Evolutionary conservation across 768 basidiomycete genomes (phyloP).

Genomic region (Scleroderma bovista): DNA sequence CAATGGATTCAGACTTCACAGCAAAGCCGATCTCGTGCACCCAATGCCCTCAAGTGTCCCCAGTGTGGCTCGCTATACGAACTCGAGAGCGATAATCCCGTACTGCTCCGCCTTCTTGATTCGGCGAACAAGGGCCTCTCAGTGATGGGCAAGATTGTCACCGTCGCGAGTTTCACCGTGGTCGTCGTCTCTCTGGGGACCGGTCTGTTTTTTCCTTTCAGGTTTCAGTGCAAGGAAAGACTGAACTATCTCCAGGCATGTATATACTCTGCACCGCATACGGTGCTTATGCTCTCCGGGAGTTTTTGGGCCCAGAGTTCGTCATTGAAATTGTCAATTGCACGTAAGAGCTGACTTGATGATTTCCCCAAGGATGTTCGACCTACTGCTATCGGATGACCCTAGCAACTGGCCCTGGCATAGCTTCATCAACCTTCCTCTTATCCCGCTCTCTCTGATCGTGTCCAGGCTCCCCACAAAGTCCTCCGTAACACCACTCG

Average conservation of each 20-base stretch:
- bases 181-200: constrained; percentile 53
- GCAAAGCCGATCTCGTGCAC: constrained; percentile 43
- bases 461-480: constrained; percentile 48
- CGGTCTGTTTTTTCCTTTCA: constrained; percentile 39
- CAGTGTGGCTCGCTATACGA: constrained; percentile 68
- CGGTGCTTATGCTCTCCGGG: constrained; percentile 64
- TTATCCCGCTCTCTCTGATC: constrained; percentile 65
- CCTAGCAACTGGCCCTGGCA: constrained; percentile 71
- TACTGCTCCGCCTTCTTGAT: constrained; percentile 45
- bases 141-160: constrained; percentile 46
- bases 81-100: constrained; percentile 59
- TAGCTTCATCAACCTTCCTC: constrained; percentile 68
- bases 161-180: constrained; percentile 44
- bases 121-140: constrained; percentile 46
- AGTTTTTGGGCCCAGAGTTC: constrained; percentile 67
- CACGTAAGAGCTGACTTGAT: not conserved
- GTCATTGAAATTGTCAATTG: constrained; percentile 11
- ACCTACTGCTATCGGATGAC: constrained; percentile 60
- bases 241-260: constrained; percentile 27
- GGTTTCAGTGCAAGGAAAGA: not conserved
- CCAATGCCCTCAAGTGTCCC: constrained; percentile 72
- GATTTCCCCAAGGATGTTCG: constrained; percentile 45
- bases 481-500: constrained; percentile 19
- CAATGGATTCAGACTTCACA: constrained; percentile 77
- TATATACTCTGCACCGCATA: constrained; percentile 56